Evolutionary conservation across 1,139 yeast genomes (phyloP), one percentile per base, ranked within the genome.

Genomic region (Meyerozyma carpophila): DNA sequence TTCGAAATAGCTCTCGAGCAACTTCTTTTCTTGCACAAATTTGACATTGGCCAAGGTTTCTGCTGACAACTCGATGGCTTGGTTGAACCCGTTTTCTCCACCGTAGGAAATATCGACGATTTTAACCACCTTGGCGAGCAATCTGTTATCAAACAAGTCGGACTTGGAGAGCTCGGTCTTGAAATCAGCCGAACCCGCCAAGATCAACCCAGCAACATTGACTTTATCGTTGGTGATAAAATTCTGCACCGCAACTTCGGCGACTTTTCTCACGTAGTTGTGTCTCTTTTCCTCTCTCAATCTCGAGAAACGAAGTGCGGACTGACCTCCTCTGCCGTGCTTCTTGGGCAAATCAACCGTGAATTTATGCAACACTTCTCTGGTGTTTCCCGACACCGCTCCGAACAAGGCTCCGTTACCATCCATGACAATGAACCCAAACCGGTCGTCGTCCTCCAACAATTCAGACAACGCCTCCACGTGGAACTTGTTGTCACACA

Each of bases 281-380:
- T 94, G 98, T 75, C 98, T 89, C 68, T 93, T 93, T 73, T 94
- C 98, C 58, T 93, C 98, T 81, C 98, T 87, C 67, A 93, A 79
- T 77, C 98, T 91, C 39, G 97, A 86, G 76, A 93, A 93, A 88
- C 98, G 98, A 55, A 93, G 66, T 40, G 98, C 98, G 50, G 98
- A 93, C 75, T 93, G 98, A 84, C 98, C 98, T 86, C 98, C 98
- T 79, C 98, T 87, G 59, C 98, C 98, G 76, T 93, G 98, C 87
- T 93, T 93, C 75, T 93, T 93, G 56, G 98, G 98, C 61, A 93
- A 77, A 67, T 93, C 98, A 47, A 93, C 98, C 3, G 96, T 85
- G 70, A 93, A 93, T 68, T 93, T 93, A 69, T 93, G 96, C 62
- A 93, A 75, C 42, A 93, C 87, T 52, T 94, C 97, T 75, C 98